A percentile compares a stretch with the other conserved stretches of the same genome.
Evolutionary conservation across 768 basidiomycete species (phyloP).

Genomic region (Rickenella mellea): DNA sequence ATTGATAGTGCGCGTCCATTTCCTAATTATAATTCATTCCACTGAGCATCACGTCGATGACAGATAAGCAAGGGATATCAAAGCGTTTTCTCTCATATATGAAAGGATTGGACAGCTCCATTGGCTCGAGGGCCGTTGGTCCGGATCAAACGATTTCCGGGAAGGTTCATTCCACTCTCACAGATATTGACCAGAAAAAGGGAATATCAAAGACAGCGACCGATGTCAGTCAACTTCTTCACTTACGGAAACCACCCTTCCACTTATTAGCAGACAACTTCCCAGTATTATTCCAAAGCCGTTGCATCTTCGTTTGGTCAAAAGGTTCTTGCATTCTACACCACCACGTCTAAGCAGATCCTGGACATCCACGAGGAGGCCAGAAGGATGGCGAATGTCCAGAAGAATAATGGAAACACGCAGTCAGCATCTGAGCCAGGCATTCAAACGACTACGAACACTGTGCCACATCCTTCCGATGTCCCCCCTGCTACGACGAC

Average conservation of each 20-base stretch:
- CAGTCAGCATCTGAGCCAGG: not conserved
- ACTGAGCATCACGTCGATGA: not conserved
- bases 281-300: slow-evolving; percentile 70
- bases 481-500: too few relatives aligned
- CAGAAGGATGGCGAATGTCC: slow-evolving; percentile 55
- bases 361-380: slow-evolving; percentile 93
- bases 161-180: slow-evolving; percentile 58
- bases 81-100: slow-evolving; percentile 76
- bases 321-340: slow-evolving; percentile 77
- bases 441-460: too few relatives aligned
- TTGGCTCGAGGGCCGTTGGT: slow-evolving; percentile 67
- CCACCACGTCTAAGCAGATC: slow-evolving; percentile 79
- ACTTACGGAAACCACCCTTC: not conserved
- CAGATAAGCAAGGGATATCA: slow-evolving; percentile 83
- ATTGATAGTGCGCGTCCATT: slow-evolving; percentile 44
- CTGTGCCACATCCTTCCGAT: too few relatives aligned
- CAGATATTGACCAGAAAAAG: slow-evolving; percentile 71
- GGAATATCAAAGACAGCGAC: slow-evolving; percentile 60
- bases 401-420: not conserved
- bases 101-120: slow-evolving; percentile 53
- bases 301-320: slow-evolving; percentile 69
- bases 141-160: slow-evolving; percentile 73
- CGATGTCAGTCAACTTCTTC: slow-evolving; percentile 36
- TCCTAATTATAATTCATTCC: not conserved
- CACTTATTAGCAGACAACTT: not conserved